A percentile compares a stretch with the other conserved stretches of the same genome.
Evolutionary conservation across 371 early-diverging fungal genomes (phyloP).

Genomic region (Apophysomyces variabilis): DNA sequence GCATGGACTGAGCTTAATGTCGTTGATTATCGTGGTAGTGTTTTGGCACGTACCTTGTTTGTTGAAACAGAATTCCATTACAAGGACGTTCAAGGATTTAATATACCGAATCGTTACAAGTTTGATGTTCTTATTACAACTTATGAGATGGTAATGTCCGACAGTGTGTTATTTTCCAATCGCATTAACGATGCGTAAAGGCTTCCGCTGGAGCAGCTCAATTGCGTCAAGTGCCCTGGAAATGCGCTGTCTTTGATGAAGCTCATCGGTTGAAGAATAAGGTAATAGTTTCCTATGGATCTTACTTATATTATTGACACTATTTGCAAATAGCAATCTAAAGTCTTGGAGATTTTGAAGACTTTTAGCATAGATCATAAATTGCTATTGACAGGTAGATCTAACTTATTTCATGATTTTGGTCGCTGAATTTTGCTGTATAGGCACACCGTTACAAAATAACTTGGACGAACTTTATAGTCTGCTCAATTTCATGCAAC

Average conservation of each 20-base stretch:
- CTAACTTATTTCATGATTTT: background rate
- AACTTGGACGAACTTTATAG: constrained; percentile 92
- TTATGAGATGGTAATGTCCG: constrained; percentile 77
- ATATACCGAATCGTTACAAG: constrained; percentile 61
- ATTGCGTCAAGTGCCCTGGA: constrained; percentile 82
- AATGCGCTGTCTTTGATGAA: constrained; percentile 92
- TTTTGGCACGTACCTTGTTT: constrained; percentile 60
- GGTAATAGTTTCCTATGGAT: constrained; percentile 15
- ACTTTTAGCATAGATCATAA: constrained; percentile 54
- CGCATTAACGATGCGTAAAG: constrained; percentile 22
- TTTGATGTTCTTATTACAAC: constrained; percentile 90
- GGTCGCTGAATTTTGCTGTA: background rate
- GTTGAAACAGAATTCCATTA: constrained; percentile 77
- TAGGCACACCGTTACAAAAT: constrained; percentile 89
- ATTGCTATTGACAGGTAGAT: constrained; percentile 43
- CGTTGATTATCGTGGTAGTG: constrained; percentile 73
- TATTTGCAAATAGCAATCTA: constrained; percentile 38
- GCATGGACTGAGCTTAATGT: constrained; percentile 82
- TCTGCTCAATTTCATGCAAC: constrained; percentile 91
- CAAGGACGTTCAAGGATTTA: constrained; percentile 55
- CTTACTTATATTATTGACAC: background rate
- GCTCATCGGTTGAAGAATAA: constrained; percentile 96
- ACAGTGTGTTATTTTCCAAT: background rate
- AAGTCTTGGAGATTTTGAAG: constrained; percentile 50
- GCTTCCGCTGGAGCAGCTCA: constrained; percentile 69